Base-by-base conservation (phyloP, 768 basidiomycete species). In the Kwoniella sp. region DNA sequence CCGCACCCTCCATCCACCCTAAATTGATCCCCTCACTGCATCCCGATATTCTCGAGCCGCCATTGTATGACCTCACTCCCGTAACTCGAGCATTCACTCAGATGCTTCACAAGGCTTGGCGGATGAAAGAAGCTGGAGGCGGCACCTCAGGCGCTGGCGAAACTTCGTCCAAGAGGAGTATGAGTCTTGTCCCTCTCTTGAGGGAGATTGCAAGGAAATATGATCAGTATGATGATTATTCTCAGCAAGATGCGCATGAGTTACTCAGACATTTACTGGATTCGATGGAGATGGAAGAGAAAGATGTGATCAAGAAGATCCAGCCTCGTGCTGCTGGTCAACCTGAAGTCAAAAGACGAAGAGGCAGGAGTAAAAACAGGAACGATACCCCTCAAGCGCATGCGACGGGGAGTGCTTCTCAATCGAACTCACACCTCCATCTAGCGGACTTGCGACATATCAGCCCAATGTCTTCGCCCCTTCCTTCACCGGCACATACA, bases 211-310 rank as follows among this genome's bases (percentile, higher is more conserved):
- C 92, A 2, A 83, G 83, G 69, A 96, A 95, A 80, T 90, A 94
- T 76, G 91, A 92, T 68, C 93, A 98, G 73, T 98, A 96, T 72
- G 86, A 90, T 49, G 93, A 94, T 74, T 94, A 93, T 78, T 87
- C 90, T 8, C 94, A 98, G 79, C 94, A 96, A 79, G 94, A 98
- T 74, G 91, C 93, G 24, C 94, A 96, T 77, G 94, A 98, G 81
- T 88, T 95, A 66, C 81, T 97, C 25, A 85, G 91, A 33, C 92
- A 93, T 67, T 83, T 97, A 63, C 82, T 96, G 40, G 94, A 96
- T 77, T 89, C 88, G 21, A 90, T 94, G 84, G 86, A 91, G 57
- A 94, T 94, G 91, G 94, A 97, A 77, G 93, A 97, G 79, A 82
- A 87, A 55, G 94, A 98, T 75, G 90, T 78, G 2, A 77, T 80